Base-by-base conservation (phyloP, 1,139 yeast species). In the Scheffersomyces segobiensis region DNA sequence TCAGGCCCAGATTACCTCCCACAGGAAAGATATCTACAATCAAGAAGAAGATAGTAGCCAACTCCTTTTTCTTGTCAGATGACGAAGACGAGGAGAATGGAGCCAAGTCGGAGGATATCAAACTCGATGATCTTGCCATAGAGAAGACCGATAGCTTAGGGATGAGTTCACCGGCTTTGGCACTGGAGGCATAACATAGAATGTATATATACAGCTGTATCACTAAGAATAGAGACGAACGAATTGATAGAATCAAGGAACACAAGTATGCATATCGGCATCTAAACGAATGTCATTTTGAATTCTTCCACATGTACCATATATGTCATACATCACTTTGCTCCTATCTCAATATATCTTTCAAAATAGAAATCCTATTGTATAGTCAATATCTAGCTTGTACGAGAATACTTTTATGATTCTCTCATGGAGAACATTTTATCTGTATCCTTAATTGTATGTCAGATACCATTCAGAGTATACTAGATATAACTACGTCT, bases 1-100 rank as follows among this genome's bases (percentile, higher is more conserved):
- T 85, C n/a, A 83, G 96, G 62, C 91, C 97, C 1, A 88, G 95
- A 67, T 79, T 95, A 53, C 98, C 98, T 1, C 98, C 98, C 0
- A 92, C 93, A 12, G 99, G 98, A 53, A 93, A 91, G 71, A 91
- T 95, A 49, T 74, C 89, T 0, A 80, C 85, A 1, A 78, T 87
- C 47, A 93, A 91, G 75, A 91, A 88, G 76, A 87, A 83, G 66
- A 70, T 81, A 14, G 73, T 87, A 7, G 76, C 84, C 0, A 81
- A 72, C 53, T 82, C 89, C 0, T 89, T 81, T 66, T 82, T 77
- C 57, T 65, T 78, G 49, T 71, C 75, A 1, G 80, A 76, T 26
- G 65, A 59, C 17, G 70, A 18, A 17, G 52, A 48, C 10, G 46
- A 48, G 51, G 55, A 53, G 6, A 42, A 42, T 8, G 52, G 22